Evolutionary conservation across 2,329 filamentous ascomycete species (phyloP).

Genomic region (Lachnum nothofagi): DNA sequence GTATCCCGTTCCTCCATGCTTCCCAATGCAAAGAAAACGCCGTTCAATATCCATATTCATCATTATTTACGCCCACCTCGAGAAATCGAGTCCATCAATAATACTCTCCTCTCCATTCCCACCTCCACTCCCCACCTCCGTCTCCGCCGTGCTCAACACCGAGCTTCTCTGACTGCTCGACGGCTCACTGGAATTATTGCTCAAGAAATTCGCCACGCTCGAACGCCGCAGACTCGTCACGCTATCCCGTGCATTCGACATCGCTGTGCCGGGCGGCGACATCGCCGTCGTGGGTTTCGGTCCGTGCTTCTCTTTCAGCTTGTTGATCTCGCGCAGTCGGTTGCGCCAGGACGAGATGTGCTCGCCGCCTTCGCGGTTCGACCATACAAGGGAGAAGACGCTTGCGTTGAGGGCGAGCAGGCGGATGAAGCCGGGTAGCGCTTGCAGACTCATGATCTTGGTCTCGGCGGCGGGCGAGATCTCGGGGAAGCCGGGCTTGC

Average conservation of each 20-base stretch:
- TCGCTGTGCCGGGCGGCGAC: conserved; percentile 32
- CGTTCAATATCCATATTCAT: neutral
- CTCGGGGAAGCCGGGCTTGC: conserved; percentile 81
- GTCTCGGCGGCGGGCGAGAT: conserved; percentile 84
- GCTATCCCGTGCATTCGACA: conserved; percentile 54
- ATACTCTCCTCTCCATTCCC: conserved; percentile 30
- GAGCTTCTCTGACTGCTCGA: conserved; percentile 54
- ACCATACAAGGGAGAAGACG: conserved; percentile 90
- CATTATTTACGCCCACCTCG: conserved; percentile 30
- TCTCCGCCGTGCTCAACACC: conserved; percentile 51
- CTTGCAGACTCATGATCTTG: conserved; percentile 80
- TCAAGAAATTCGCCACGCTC: conserved; percentile 63
- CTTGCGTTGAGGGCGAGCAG: conserved; percentile 88
- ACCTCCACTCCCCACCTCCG: conserved; percentile 38
- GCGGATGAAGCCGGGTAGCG: conserved; percentile 78
- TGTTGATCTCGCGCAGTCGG: conserved; percentile 77
- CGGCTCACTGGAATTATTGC: conserved; percentile 45
- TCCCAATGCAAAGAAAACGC: neutral
- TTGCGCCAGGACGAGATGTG: conserved; percentile 86
- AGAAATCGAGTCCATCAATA: conserved; percentile 33
- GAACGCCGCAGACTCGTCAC: conserved; percentile 55
- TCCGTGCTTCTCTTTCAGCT: conserved; percentile 65
- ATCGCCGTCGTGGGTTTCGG: conserved; percentile 37
- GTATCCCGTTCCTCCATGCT: conserved; percentile 2
- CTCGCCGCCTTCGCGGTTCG: conserved; percentile 68